A percentile compares a stretch with the other conserved stretches of the same genome.
Evolutionary conservation across 768 basidiomycete species (phyloP).

Genomic region (Jaapia argillacea): DNA sequence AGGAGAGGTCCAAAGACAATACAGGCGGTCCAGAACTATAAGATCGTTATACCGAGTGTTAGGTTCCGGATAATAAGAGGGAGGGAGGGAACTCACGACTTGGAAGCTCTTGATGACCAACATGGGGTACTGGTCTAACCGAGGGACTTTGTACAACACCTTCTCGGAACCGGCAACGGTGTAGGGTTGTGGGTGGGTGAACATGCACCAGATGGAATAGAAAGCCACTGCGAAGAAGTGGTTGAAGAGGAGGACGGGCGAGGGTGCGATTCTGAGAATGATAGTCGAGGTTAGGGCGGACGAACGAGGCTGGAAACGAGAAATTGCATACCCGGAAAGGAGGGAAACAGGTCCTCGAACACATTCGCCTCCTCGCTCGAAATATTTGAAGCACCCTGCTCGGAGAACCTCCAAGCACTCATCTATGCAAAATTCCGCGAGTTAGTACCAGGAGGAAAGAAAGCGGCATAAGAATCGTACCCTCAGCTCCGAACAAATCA

Average conservation of each 20-base stretch:
- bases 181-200: conserved; percentile 46
- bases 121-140: conserved; percentile 56
- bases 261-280: conserved; percentile 55
- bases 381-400: conserved; percentile 94
- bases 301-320: neutral
- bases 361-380: conserved; percentile 87
- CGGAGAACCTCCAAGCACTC: conserved; percentile 53
- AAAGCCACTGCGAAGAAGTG: conserved; percentile 97
- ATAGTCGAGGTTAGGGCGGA: neutral
- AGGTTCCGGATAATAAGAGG: neutral
- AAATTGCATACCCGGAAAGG: conserved; percentile 62
- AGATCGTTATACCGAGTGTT: neutral
- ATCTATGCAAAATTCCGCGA: no score
- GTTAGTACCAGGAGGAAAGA: no score
- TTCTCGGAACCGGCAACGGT: conserved; percentile 25
- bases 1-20: conserved; percentile 83
- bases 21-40: conserved; percentile 82
- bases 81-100: conserved; percentile 45
- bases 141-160: conserved; percentile 28
- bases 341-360: conserved; percentile 83
- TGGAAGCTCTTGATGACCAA: conserved; percentile 49
- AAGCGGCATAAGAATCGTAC: no score
- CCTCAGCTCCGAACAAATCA: conserved; percentile 89
- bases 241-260: conserved; percentile 69
- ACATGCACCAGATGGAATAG: conserved; percentile 88